phyloP scores from a whole-genome alignment of 768 basidiomycete species.

The Boletus rex-veris region DNA sequence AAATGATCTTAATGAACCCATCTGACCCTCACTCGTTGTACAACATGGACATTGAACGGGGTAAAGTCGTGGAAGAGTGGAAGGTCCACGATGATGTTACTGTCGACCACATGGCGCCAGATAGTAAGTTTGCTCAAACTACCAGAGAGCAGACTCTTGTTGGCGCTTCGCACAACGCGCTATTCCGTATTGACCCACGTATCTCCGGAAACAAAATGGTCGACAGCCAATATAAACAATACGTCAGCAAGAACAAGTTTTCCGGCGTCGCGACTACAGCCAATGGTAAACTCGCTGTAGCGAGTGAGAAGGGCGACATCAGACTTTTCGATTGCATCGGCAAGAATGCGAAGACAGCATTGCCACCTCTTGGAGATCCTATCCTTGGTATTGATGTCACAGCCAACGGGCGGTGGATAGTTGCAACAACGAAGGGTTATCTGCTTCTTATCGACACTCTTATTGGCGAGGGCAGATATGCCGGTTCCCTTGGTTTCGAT shows the following conservation, averaged over 20 bases:
- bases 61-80: constrained; percentile 98
- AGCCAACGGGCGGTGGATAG: constrained; percentile 89
- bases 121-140: constrained; percentile 92
- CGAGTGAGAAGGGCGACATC: constrained; percentile 95
- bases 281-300: constrained; percentile 83
- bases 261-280: constrained; percentile 89
- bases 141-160: constrained; percentile 91
- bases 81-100: constrained; percentile 88
- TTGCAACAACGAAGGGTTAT: constrained; percentile 94
- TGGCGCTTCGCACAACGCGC: constrained; percentile 88
- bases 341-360: constrained; percentile 97
- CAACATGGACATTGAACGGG: constrained; percentile 89
- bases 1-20: constrained; percentile 92
- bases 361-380: constrained; percentile 92
- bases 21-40: constrained; percentile 77
- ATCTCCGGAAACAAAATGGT: constrained; percentile 90
- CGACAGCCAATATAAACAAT: constrained; percentile 93
- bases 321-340: constrained; percentile 93
- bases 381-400: constrained; percentile 94
- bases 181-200: constrained; percentile 98
- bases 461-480: constrained; percentile 86
- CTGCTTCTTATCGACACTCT: constrained; percentile 91
- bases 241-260: constrained; percentile 92
- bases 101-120: constrained; percentile 88
- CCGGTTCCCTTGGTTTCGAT: constrained; percentile 85